phyloP scores from a whole-genome alignment of 345 rosid genomes.

The Gossypium australe region DNA sequence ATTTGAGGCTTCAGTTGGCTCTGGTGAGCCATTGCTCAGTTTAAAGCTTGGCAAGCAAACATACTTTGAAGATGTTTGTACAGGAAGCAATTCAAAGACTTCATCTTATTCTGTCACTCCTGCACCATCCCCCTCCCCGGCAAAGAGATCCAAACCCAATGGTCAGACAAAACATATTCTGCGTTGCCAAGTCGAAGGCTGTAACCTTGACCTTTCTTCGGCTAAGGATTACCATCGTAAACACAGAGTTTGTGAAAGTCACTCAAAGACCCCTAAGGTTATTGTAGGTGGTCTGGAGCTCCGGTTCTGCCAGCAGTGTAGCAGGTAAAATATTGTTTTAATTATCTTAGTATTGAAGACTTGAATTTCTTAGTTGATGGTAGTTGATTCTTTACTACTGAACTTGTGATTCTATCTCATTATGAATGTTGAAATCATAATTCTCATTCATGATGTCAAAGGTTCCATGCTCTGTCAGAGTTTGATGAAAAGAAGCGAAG shows the following conservation, averaged over 20 bases:
- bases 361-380: neutral
- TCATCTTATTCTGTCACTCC: conserved; percentile 34
- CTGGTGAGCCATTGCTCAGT: conserved; percentile 66
- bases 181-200: conserved; percentile 80
- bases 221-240: conserved; percentile 84
- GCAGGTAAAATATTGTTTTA: conserved; percentile 54
- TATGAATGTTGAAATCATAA: conserved; percentile 5
- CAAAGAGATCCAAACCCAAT: conserved; percentile 59
- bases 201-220: conserved; percentile 71
- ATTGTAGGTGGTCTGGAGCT: conserved; percentile 74
- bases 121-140: conserved; percentile 37
- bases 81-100: conserved; percentile 40
- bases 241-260: conserved; percentile 76
- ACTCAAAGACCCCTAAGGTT: conserved; percentile 75
- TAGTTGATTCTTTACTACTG: neutral
- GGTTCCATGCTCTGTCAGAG: conserved; percentile 85
- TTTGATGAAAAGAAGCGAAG: conserved; percentile 94
- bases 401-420: neutral
- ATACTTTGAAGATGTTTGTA: conserved; percentile 62
- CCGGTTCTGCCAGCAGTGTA: conserved; percentile 96
- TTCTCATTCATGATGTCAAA: conserved; percentile 23
- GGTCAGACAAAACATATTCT: conserved; percentile 40
- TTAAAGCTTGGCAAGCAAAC: conserved; percentile 74
- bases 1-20: conserved; percentile 58
- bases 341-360: neutral